These are phyloP conservation scores for Beauveria asiatica DNA, from an alignment of 2,329 filamentous ascomycete species.

Conservation along the genomic window DNA sequence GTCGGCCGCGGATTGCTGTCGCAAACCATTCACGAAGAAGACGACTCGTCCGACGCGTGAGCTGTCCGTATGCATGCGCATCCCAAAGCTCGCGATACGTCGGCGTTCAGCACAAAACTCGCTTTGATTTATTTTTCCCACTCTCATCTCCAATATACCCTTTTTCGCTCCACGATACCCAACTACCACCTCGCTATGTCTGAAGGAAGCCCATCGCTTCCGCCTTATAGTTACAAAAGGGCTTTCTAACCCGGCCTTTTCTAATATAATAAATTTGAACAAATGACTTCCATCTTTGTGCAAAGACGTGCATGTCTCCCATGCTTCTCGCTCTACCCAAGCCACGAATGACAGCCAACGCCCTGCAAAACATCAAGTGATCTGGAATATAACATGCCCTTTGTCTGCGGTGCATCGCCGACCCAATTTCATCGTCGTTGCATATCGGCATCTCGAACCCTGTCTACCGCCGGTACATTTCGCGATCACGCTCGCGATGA, in stretches of 20 bases:
- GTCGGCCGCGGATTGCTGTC: constrained; percentile 44
- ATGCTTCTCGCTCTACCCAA: not conserved
- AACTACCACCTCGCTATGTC: not conserved
- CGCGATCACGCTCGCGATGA: constrained; percentile 19
- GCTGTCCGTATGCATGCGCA: too few relatives aligned
- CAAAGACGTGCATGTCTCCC: not conserved
- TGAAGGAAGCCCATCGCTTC: not conserved
- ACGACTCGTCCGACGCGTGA: constrained; percentile 44
- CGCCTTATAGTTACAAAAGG: not conserved
- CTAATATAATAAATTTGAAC: not conserved
- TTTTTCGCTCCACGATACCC: not conserved
- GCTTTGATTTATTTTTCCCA: not conserved
- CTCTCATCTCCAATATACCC: not conserved
- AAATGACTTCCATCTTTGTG: not conserved
- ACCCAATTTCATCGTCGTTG: not conserved
- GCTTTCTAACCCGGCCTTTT: not conserved
- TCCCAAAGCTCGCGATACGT: not conserved
- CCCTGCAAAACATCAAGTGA: not conserved
- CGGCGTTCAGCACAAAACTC: not conserved
- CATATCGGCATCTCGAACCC: constrained; percentile 10
- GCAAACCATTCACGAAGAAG: constrained; percentile 65
- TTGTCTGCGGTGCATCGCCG: not conserved
- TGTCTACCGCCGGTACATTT: constrained; percentile 13
- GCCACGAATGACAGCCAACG: not conserved
- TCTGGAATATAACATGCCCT: not conserved